These are phyloP conservation scores for Emericellopsis cladophorae DNA, from an alignment of 2,329 filamentous ascomycete genomes.

Conservation along the genomic window DNA sequence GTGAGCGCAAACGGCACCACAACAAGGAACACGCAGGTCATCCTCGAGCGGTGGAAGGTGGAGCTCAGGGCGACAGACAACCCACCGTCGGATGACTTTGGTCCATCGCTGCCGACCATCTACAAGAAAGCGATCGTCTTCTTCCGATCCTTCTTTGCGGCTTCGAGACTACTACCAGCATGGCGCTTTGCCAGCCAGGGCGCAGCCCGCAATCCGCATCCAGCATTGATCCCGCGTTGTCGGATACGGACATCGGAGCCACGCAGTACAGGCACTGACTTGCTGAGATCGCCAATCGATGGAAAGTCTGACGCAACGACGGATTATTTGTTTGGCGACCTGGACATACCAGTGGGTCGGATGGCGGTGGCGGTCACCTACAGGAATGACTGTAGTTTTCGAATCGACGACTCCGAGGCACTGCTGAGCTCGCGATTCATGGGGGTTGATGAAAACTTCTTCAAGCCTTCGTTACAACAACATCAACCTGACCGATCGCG, in stretches of 20 bases:
- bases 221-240: constrained; percentile 62
- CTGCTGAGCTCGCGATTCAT: constrained; percentile 87
- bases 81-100: constrained; percentile 46
- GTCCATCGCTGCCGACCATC: constrained; percentile 61
- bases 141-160: constrained; percentile 78
- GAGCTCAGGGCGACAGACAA: constrained; percentile 49
- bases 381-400: constrained; percentile 80
- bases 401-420: constrained; percentile 82
- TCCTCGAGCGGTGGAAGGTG: constrained; percentile 85
- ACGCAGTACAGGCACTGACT: constrained; percentile 47
- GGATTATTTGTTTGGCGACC: constrained; percentile 68
- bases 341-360: constrained; percentile 76
- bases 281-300: constrained; percentile 34
- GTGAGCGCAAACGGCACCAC: constrained; percentile 25
- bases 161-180: constrained; percentile 69
- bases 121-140: constrained; percentile 97
- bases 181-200: constrained; percentile 72
- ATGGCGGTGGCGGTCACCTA: constrained; percentile 75
- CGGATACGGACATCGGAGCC: constrained; percentile 56
- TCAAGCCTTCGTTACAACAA: constrained; percentile 62
- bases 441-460: constrained; percentile 79
- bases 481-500: constrained; percentile 24
- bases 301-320: constrained; percentile 38
- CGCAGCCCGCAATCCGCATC: constrained; percentile 57
- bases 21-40: constrained; percentile 53